phyloP scores from a whole-genome alignment of 306 rosid species.

The Trifolium pratense region DNA sequence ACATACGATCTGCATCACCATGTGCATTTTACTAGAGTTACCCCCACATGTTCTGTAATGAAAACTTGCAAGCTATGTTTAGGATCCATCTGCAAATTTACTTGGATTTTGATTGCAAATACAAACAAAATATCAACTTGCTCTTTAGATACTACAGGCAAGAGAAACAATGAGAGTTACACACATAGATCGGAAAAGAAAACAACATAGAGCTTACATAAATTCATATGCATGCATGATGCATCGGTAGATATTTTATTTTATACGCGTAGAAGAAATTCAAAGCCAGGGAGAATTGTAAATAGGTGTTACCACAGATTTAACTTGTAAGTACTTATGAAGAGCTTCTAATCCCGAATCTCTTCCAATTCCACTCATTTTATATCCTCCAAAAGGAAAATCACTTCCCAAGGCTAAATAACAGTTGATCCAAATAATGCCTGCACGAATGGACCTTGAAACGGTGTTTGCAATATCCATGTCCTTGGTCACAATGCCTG shows the following conservation, averaged over 20 bases:
- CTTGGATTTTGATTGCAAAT: not conserved
- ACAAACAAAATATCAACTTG: not conserved
- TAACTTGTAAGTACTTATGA: conserved; percentile 69
- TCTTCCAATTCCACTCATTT: conserved; percentile 79
- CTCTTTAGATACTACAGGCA: not conserved
- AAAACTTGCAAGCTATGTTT: too few relatives aligned
- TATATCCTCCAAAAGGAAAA: conserved; percentile 76
- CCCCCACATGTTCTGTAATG: too few relatives aligned
- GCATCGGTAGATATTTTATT: not conserved
- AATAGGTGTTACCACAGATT: conserved; percentile 73
- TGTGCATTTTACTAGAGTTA: too few relatives aligned
- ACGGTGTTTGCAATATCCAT: conserved; percentile 70
- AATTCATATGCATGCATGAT: not conserved
- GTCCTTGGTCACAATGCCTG: conserved; percentile 74
- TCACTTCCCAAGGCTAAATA: conserved; percentile 54
- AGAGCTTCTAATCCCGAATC: conserved; percentile 66
- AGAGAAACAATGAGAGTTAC: not conserved
- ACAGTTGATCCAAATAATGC: conserved; percentile 74
- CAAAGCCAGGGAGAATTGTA: conserved; percentile 81
- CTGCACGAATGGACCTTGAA: conserved; percentile 76
- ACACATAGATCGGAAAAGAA: not conserved
- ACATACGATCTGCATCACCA: too few relatives aligned
- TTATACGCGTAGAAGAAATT: not conserved
- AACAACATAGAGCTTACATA: not conserved
- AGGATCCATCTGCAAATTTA: too few relatives aligned